These are phyloP conservation scores for Debaryomycetaceae sp. DNA, from an alignment of 1,139 yeast species.

Conservation along the genomic window DNA sequence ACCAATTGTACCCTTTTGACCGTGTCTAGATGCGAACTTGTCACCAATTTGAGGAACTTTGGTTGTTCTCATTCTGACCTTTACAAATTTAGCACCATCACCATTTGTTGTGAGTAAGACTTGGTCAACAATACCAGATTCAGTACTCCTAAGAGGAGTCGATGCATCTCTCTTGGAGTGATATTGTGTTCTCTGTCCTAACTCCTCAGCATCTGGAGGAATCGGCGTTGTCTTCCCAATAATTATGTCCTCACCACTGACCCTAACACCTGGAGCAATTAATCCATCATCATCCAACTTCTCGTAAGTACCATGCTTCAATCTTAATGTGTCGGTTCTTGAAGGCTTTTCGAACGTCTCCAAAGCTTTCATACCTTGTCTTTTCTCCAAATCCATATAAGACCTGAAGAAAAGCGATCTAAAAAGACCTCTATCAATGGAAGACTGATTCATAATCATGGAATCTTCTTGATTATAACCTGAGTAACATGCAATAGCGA, in stretches of 20 bases:
- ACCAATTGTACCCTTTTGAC: constrained; percentile 99
- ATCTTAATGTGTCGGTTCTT: constrained; percentile 86
- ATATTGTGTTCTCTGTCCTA: constrained; percentile 96
- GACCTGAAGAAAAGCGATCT: constrained; percentile 94
- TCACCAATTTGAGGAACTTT: constrained; percentile 99
- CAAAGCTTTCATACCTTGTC: constrained; percentile 96
- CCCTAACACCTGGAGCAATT: constrained; percentile 97
- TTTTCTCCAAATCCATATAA: constrained; percentile 97
- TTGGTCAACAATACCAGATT: constrained; percentile 97
- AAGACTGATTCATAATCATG: constrained; percentile 98
- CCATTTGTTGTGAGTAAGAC: constrained; percentile 95
- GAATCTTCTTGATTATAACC: constrained; percentile 99
- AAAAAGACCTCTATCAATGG: constrained; percentile 94
- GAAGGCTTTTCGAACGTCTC: constrained; percentile 96
- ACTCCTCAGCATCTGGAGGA: constrained; percentile 96
- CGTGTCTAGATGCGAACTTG: constrained; percentile 98
- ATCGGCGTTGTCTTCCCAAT: constrained; percentile 98
- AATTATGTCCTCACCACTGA: constrained; percentile 96
- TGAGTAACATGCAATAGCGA: constrained; percentile 95
- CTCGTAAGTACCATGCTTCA: constrained; percentile 97
- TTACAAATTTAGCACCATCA: constrained; percentile 95
- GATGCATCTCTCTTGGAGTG: constrained; percentile 99
- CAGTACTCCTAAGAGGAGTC: constrained; percentile 94
- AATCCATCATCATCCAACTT: constrained; percentile 97
- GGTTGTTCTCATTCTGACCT: constrained; percentile 98